Percentiles rank a stretch among this genome's conserved stretches.
These are phyloP conservation scores for Penicillium capsulatum DNA, from an alignment of 2,329 filamentous ascomycete species.

Conservation along the genomic window DNA sequence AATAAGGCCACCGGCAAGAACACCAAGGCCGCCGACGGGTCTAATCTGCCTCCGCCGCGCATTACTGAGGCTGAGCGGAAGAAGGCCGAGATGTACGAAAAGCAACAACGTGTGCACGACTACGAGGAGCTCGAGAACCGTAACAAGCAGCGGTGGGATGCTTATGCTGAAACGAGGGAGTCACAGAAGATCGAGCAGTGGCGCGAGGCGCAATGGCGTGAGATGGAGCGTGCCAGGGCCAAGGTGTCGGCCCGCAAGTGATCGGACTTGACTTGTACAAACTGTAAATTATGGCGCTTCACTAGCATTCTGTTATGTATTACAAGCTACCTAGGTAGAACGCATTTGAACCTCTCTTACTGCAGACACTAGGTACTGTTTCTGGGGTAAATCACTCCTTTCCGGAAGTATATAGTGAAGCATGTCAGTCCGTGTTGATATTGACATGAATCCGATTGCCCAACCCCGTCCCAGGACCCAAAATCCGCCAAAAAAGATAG, in stretches of 20 bases:
- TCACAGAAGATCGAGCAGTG: conserved; percentile 24
- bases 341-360: too few species aligned
- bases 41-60: conserved; percentile 18
- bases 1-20: conserved; percentile 20
- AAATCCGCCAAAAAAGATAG: background rate
- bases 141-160: conserved; percentile 32
- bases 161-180: conserved; percentile 22
- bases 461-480: too few species aligned
- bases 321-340: conserved; percentile 1
- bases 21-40: conserved; percentile 20
- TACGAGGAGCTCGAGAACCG: conserved; percentile 33
- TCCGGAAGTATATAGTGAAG: too few species aligned
- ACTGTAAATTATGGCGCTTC: conserved; percentile 25
- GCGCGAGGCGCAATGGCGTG: background rate
- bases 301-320: conserved; percentile 18
- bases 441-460: too few species aligned
- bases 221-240: background rate
- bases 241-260: background rate
- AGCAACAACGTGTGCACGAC: conserved; percentile 25
- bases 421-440: too few species aligned
- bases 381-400: too few species aligned
- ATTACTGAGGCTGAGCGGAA: conserved; percentile 31
- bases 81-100: conserved; percentile 30
- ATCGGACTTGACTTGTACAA: conserved; percentile 14
- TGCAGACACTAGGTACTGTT: too few species aligned